Percentiles rank a stretch among this genome's conserved stretches.
These are phyloP conservation scores for Plasmodium sp. DNA, from an alignment of 169 alveolate species.

Conservation along the genomic window DNA sequence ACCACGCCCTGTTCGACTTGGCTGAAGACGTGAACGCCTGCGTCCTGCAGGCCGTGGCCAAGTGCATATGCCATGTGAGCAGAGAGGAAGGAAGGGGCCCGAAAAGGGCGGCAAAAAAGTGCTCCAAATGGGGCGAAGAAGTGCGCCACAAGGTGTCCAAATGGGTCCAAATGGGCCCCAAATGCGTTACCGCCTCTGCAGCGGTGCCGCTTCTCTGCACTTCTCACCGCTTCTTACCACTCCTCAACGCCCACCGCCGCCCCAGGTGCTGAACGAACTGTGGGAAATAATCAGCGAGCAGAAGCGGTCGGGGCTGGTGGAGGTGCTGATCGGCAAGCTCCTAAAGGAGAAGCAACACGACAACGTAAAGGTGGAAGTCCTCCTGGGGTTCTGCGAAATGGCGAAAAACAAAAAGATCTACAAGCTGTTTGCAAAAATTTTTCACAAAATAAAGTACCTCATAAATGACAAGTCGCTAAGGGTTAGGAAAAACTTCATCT, in stretches of 20 bases:
- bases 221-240: too few species aligned
- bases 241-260: too few species aligned
- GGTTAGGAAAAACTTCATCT: constrained; percentile 24
- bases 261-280: constrained; percentile 36
- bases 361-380: constrained; percentile 39
- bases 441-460: constrained; percentile 36
- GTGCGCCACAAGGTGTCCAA: background rate
- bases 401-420: constrained; percentile 30
- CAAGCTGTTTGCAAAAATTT: constrained; percentile 28
- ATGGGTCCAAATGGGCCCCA: background rate
- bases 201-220: background rate
- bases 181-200: background rate
- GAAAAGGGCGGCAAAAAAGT: background rate
- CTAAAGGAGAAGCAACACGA: constrained; percentile 39
- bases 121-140: background rate
- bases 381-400: constrained; percentile 55
- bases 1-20: constrained; percentile 43
- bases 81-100: background rate
- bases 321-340: constrained; percentile 12
- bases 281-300: constrained; percentile 69
- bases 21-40: constrained; percentile 51
- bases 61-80: constrained; percentile 66
- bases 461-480: constrained; percentile 28
- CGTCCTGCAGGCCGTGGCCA: constrained; percentile 66
- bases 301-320: constrained; percentile 20